Conservation (phyloP, 768 basidiomycete genomes). For the Boletus edulis region DNA sequence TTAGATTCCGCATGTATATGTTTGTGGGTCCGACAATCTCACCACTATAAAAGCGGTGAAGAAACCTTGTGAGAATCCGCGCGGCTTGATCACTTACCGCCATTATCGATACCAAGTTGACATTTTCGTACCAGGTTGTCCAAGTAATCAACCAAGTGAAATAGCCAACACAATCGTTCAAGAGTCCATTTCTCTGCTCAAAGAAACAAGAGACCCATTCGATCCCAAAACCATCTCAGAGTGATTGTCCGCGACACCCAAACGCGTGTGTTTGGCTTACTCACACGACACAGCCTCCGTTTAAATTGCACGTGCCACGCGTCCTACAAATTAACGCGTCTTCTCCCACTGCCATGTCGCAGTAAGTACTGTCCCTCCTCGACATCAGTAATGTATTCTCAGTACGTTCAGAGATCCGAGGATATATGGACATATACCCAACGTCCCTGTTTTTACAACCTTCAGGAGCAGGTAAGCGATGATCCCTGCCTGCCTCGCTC, state of each 20-base stretch:
- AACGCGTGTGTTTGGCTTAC: conserved; percentile 2
- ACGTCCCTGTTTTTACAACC: conserved; percentile 13
- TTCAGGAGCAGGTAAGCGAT: conserved; percentile 22
- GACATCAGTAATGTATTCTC: background rate
- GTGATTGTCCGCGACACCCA: background rate
- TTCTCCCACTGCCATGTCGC: conserved; percentile 11
- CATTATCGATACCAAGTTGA: conserved; percentile 4
- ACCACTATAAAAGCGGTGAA: conserved; percentile 4
- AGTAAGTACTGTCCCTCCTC: conserved; percentile 6
- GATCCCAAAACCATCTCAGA: background rate
- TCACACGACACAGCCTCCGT: background rate
- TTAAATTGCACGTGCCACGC: conserved; percentile 4
- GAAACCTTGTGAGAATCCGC: background rate
- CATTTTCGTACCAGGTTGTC: too few species aligned
- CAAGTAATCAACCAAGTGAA: too few species aligned
- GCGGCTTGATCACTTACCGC: conserved; percentile 12
- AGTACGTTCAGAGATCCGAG: conserved; percentile 7
- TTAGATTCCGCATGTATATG: conserved; percentile 6
- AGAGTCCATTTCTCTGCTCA: too few species aligned
- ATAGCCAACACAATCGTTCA: too few species aligned
- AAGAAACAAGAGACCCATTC: too few species aligned
- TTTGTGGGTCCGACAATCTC: background rate
- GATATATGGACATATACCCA: conserved; percentile 31
- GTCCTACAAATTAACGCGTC: conserved; percentile 4
- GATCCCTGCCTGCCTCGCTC: background rate